Base-by-base conservation (phyloP, 345 rosid species). In the Corchorus capsularis region DNA sequence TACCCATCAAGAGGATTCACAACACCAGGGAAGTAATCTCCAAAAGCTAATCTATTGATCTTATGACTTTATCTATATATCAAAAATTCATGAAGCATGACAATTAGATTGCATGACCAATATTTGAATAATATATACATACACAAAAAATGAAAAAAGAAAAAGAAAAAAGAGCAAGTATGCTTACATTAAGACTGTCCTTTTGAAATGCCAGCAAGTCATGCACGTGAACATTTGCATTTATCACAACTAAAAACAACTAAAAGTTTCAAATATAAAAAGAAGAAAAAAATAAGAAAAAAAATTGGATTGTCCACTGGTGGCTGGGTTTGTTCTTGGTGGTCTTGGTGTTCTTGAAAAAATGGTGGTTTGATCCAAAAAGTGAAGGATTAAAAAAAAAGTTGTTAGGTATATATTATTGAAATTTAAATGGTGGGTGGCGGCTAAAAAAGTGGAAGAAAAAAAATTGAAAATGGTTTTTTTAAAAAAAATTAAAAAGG, bases 1-100 rank as follows among this genome's bases (percentile, higher is more conserved):
- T 90, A 93, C 98, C 89, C 85, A 72, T 96, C 98, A 79, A 96
- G 99, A 87, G 98, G 99, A 83, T 96, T 93, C 60, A 96, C 91
- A n/a, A 87, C 93, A 20, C 98, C 98, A 32, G 99, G 99, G 73
- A 90, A 93, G 79, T 82, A 85, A 77, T 91, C 98, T 78, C 98
- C 99, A 77, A 84, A 96, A 73, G 93, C 72, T 63, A 96, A 88
- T 80, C 87, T 85, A 79, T 92, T 96, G 82, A 96, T 93, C 81
- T 78, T 86, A 83, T 93, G 98, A 86, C 95, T 96, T 96, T 85
- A 93, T 82, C 99, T 92, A 93, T 72, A 93, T 71, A 79, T 59
- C 63, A 73, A 63, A 70, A 37, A 22, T 59, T 2, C 45, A 74
- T 72, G 67, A 78, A 71, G 41, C 59, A 35, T 52, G 55, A 69